phyloP scores from a whole-genome alignment of 176 grass and related monocot genomes.

The Tillandsia fasciculata region DNA sequence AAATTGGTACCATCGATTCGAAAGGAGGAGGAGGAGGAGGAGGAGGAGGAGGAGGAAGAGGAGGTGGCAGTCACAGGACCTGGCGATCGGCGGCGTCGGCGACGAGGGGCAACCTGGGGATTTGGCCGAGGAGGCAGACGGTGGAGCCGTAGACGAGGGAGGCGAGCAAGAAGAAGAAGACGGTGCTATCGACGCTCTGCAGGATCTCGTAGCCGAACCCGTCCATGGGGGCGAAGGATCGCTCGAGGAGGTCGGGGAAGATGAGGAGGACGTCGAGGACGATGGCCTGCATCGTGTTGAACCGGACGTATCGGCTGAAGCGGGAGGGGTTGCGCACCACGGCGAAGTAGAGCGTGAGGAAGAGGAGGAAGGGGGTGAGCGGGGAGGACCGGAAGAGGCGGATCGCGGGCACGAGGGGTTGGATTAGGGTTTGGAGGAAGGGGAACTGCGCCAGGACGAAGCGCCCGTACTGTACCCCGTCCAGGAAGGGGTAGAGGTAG shows the following conservation, averaged over 20 bases:
- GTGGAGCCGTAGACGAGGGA: constrained; percentile 63
- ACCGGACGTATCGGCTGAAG: constrained; percentile 88
- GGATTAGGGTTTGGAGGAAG: constrained; percentile 39
- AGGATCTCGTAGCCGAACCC: constrained; percentile 55
- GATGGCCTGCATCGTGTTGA: constrained; percentile 98
- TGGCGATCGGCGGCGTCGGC: constrained; percentile 88
- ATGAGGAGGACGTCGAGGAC: constrained; percentile 77
- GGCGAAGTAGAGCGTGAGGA: constrained; percentile 89
- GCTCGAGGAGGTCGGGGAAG: constrained; percentile 75
- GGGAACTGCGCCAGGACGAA: constrained; percentile 56
- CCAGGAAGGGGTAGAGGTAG: constrained; percentile 96
- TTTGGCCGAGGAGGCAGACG: constrained; percentile 64
- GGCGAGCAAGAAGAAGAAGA: constrained; percentile 86
- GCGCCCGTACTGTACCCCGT: constrained; percentile 45
- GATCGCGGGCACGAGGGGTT: constrained; percentile 61
- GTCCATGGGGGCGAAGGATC: constrained; percentile 32
- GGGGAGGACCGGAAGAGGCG: constrained; percentile 76
- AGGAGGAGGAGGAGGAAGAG: background rate
- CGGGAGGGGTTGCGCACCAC: constrained; percentile 65
- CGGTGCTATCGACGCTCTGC: constrained; percentile 64
- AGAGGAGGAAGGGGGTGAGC: constrained; percentile 73
- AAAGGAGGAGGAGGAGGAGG: background rate
- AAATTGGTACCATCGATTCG: background rate
- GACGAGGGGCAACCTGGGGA: constrained; percentile 65
- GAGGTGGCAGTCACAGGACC: constrained; percentile 52